A percentile compares a stretch with the other conserved stretches of the same genome.
These are phyloP conservation scores for Neurospora discreta DNA, from an alignment of 495 filamentous ascomycete species.

Conservation along the genomic window DNA sequence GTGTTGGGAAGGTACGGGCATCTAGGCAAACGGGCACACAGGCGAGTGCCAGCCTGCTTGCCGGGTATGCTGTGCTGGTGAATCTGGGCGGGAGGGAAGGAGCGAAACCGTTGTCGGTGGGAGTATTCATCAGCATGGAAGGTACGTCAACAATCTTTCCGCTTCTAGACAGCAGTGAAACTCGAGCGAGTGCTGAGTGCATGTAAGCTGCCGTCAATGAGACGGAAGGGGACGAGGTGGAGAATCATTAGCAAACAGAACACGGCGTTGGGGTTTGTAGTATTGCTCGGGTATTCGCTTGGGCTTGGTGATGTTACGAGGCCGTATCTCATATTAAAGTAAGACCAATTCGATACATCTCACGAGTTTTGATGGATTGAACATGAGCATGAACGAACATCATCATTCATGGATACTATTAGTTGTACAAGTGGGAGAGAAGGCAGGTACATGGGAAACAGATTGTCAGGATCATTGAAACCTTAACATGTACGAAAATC, in stretches of 20 bases:
- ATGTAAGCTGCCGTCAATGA: background rate
- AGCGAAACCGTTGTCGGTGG: no score
- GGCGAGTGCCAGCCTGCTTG: no score
- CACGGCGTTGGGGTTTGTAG: background rate
- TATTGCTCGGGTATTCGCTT: background rate
- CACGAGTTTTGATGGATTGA: no score
- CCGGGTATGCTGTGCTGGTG: no score
- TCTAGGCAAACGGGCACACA: background rate
- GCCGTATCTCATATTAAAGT: background rate
- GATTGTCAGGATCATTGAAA: background rate
- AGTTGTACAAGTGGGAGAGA: background rate
- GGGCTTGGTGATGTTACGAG: background rate
- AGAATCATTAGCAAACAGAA: background rate
- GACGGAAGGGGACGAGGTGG: background rate
- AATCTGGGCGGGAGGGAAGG: no score
- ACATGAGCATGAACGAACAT: background rate
- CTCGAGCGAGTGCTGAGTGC: background rate
- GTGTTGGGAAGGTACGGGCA: background rate
- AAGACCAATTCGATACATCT: background rate
- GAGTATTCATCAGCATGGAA: background rate
- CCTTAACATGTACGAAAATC: background rate
- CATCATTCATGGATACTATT: background rate
- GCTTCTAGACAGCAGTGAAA: background rate
- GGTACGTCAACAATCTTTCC: background rate
- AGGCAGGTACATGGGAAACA: background rate